Evolutionary conservation across 345 rosid species (phyloP).

Genomic region (Passiflora organensis): DNA sequence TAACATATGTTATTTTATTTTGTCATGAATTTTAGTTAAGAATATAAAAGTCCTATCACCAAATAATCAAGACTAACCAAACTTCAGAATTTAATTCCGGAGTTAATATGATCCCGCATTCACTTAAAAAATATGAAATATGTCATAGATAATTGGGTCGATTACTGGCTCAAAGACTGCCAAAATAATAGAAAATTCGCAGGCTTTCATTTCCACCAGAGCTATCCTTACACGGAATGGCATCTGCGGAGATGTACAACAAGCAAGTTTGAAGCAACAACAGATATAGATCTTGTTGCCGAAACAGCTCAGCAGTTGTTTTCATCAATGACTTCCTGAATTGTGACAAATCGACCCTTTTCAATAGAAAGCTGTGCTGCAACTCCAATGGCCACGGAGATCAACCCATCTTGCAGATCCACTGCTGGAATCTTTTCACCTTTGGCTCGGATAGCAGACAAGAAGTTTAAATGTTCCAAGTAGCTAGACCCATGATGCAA

Average conservation of each 20-base stretch:
- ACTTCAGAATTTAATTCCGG: no score
- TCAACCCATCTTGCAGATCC: conserved; percentile 76
- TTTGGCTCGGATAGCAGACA: conserved; percentile 52
- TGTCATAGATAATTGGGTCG: no score
- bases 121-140: no score
- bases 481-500: conserved; percentile 94
- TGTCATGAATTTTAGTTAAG: no score
- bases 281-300: background rate
- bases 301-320: background rate
- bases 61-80: no score
- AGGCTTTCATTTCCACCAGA: no score
- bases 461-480: conserved; percentile 79
- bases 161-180: no score
- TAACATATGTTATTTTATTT: no score
- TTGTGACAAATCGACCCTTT: conserved; percentile 53
- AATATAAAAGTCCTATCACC: no score
- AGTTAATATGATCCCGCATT: no score
- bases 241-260: background rate
- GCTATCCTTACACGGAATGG: no score
- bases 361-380: conserved; percentile 92
- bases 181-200: no score
- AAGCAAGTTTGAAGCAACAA: background rate
- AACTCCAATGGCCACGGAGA: conserved; percentile 93
- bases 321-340: conserved; percentile 55
- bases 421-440: conserved; percentile 51